Conservation (phyloP, 768 basidiomycete genomes). For the Favolaschia claudopus region DNA sequence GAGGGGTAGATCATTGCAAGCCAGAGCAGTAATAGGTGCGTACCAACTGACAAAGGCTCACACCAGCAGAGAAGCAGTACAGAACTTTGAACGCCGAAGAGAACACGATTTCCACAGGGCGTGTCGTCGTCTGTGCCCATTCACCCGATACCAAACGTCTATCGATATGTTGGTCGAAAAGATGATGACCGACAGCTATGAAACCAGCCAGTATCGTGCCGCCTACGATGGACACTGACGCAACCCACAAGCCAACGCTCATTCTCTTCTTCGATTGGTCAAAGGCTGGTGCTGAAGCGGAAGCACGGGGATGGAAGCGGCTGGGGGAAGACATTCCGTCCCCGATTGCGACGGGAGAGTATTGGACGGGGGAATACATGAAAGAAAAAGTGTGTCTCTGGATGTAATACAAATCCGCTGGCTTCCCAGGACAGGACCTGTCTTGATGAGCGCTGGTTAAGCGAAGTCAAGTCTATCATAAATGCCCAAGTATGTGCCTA, state of each 20-base stretch:
- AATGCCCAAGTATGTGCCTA: too few species aligned
- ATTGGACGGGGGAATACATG: too few species aligned
- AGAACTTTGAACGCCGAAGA: conserved; percentile 4
- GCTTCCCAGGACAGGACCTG: too few species aligned
- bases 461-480: too few species aligned
- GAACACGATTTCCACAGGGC: not conserved
- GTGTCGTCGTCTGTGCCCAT: conserved; percentile 5
- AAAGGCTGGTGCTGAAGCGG: too few species aligned
- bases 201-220: not conserved
- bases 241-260: not conserved
- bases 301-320: too few species aligned
- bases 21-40: not conserved
- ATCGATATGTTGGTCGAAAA: not conserved
- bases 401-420: too few species aligned
- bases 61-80: not conserved
- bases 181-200: not conserved
- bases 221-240: not conserved
- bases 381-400: too few species aligned
- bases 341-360: too few species aligned
- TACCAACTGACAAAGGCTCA: conserved; percentile 5
- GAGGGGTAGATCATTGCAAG: not conserved
- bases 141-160: not conserved
- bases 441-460: too few species aligned
- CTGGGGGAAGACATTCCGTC: too few species aligned
- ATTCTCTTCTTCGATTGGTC: conserved; percentile 2